These are phyloP conservation scores for Panus rudis DNA, from an alignment of 768 basidiomycete genomes.

Conservation along the genomic window DNA sequence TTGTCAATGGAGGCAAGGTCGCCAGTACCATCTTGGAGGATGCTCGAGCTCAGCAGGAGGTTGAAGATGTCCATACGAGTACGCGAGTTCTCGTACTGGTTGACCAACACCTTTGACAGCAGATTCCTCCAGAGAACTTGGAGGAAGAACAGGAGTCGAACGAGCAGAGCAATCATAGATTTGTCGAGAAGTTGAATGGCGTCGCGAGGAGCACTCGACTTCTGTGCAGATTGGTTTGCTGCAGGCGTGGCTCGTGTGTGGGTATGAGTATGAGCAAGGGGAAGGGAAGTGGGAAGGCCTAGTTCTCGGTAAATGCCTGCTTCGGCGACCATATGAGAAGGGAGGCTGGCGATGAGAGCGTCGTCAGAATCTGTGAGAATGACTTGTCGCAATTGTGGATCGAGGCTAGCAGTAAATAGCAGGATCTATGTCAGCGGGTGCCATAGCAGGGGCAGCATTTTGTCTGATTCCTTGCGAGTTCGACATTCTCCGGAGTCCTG, in stretches of 20 bases:
- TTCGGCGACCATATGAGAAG: conserved; percentile 83
- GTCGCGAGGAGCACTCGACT: conserved; percentile 60
- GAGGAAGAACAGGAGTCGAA: conserved; percentile 94
- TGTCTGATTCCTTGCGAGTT: conserved; percentile 33
- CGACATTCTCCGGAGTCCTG: conserved; percentile 85
- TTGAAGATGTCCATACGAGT: conserved; percentile 92
- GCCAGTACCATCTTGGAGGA: conserved; percentile 91
- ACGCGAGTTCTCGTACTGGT: conserved; percentile 91
- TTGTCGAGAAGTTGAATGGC: conserved; percentile 93
- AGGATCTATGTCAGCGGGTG: conserved; percentile 72
- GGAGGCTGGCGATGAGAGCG: conserved; percentile 72
- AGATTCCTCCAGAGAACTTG: conserved; percentile 81
- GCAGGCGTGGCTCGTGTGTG: conserved; percentile 6
- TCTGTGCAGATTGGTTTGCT: conserved; percentile 23
- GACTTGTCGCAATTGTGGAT: conserved; percentile 84
- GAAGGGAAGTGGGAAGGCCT: conserved; percentile 6
- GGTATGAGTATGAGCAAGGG: no score
- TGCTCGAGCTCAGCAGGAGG: conserved; percentile 79
- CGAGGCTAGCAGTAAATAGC: conserved; percentile 91
- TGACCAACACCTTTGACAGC: conserved; percentile 85
- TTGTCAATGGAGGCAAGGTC: conserved; percentile 90
- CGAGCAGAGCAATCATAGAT: conserved; percentile 76
- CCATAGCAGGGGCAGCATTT: conserved; percentile 32
- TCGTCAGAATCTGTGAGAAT: conserved; percentile 87
- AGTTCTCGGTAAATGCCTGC: conserved; percentile 66